Conservation (phyloP, 148 eudicot species). For the Nepenthes mirabilis region DNA sequence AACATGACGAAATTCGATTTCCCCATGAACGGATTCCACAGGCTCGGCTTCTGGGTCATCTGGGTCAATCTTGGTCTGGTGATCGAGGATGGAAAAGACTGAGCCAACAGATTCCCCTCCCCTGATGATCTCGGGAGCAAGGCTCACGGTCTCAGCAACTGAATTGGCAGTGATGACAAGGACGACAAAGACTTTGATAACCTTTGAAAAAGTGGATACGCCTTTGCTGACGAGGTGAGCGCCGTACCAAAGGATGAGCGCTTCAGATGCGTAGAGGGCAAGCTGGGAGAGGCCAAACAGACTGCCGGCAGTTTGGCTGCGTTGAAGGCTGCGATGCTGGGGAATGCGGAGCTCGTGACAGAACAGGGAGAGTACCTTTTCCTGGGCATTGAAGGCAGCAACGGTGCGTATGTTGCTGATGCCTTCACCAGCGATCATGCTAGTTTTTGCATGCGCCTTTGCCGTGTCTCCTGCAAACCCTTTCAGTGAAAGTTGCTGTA, state of each 20-base stretch:
- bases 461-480: constrained; percentile 99
- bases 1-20: constrained; percentile 85
- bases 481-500: constrained; percentile 94
- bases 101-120: constrained; percentile 97
- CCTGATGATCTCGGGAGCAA: constrained; percentile 91
- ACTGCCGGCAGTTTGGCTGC: constrained; percentile 65
- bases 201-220: constrained; percentile 82
- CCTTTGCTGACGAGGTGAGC: constrained; percentile 83
- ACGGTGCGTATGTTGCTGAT: constrained; percentile 96
- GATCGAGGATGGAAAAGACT: constrained; percentile 71
- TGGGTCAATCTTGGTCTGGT: constrained; percentile 65
- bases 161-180: constrained; percentile 94
- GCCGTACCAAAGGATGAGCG: constrained; percentile 94
- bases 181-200: constrained; percentile 88
- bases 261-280: constrained; percentile 83
- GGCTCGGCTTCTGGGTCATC: constrained; percentile 83
- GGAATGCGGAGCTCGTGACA: constrained; percentile 61
- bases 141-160: constrained; percentile 94
- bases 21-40: constrained; percentile 70
- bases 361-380: constrained; percentile 72
- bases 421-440: constrained; percentile 99
- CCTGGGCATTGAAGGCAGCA: constrained; percentile 97
- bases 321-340: constrained; percentile 56
- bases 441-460: constrained; percentile 96
- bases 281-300: constrained; percentile 97